Conservation (phyloP, 257 asterid genomes). For the Solanum piurae region DNA sequence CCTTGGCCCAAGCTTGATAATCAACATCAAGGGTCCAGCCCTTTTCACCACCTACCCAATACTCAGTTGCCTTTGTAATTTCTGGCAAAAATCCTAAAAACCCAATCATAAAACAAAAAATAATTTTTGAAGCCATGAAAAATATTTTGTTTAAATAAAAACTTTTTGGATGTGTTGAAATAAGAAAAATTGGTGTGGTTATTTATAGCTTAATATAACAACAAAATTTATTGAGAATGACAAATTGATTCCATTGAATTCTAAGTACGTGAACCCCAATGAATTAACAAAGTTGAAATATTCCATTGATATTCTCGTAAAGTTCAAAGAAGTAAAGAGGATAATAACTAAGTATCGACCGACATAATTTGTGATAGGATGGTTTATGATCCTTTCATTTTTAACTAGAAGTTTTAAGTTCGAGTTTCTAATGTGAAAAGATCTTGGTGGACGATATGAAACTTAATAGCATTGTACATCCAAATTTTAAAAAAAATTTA, state of each 20-base stretch:
- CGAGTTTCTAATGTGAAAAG: not conserved
- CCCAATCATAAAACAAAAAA: not conserved
- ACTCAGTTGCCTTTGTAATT: not conserved
- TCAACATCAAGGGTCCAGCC: conserved; percentile 4
- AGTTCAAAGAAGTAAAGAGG: not conserved
- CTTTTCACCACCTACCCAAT: conserved; percentile 5
- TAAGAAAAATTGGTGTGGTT: not conserved
- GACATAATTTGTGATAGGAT: not conserved
- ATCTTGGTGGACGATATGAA: too few species aligned
- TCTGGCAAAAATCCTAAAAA: not conserved
- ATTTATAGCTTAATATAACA: not conserved
- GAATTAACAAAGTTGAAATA: not conserved
- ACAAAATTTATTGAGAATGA: not conserved
- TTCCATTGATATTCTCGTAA: not conserved
- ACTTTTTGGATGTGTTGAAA: not conserved
- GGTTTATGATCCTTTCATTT: too few species aligned
- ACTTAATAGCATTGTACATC: too few species aligned
- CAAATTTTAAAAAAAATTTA: too few species aligned
- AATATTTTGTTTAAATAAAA: not conserved
- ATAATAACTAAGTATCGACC: not conserved
- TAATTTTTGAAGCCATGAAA: conserved; percentile 2
- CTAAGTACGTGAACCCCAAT: not conserved
- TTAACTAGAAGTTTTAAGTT: too few species aligned
- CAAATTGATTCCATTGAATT: not conserved
- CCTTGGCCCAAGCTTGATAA: conserved; percentile 9